Base-by-base conservation (phyloP, 2,329 filamentous ascomycete species). In the Cucurbitaria berberidis region DNA sequence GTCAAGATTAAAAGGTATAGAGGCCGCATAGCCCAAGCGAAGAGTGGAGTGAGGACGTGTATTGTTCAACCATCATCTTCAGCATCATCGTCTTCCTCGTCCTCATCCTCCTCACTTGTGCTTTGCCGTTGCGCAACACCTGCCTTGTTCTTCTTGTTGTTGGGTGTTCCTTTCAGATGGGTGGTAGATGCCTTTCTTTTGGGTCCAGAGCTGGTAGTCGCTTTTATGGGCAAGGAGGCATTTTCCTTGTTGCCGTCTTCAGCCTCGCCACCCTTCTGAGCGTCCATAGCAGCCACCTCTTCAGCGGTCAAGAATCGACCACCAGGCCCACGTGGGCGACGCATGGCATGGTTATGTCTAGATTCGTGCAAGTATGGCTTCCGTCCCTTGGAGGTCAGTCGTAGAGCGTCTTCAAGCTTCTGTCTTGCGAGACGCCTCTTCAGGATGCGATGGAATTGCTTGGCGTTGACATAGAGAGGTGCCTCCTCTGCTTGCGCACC, bases 351-450 rank as follows among this genome's bases (percentile, higher is more conserved):
- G 71, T 98, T 98, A 76, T 99, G 95, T 69, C 95, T 85, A 22
- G 93, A 98, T 74, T 99, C 95, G 77, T 99, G 95, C 27, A 99
- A 83, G 69, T 99, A 99, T 3, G 95, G 95, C 78, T 97, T 98
- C 30, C 95, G 87, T 22, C 93, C 93, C 78, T 99, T 99, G 9
- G 89, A 96, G 0, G 95, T 98, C 52, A 98, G 80, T 36, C 95
- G 86, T 38, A 99, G 78, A 48, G 93, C 90, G 74, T 99, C 95
- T 74, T 99, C 95, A 15, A 99, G 82, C 73, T 91, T 91, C 76
- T 98, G 95, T 29, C 95, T 86, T 6, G 95, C 95, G 59, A 98
- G 91, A 53, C 95, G 86, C 52, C 95, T 86, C 81, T 99, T 98
- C 48, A 99, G 78, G 43, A 99, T 99, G 22, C 95, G 89, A 73